These are phyloP conservation scores for Rhinocladiella similis DNA, from an alignment of 2,329 filamentous ascomycete species.

Conservation along the genomic window DNA sequence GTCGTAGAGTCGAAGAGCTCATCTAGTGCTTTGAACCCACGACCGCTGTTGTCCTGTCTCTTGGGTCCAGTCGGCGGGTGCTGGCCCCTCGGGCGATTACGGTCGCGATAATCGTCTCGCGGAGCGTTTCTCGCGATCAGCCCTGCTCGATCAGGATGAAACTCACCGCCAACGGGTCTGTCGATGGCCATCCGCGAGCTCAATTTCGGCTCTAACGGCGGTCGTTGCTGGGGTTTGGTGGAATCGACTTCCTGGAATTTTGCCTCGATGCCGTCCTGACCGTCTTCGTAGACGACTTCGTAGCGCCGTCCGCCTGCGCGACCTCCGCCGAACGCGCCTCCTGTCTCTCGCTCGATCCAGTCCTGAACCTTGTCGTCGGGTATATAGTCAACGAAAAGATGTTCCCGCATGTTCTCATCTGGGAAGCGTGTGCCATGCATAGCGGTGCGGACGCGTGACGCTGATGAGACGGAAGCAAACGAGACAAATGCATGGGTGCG, in stretches of 20 bases:
- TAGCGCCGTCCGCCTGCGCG: constrained; percentile 54
- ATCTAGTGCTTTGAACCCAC: constrained; percentile 58
- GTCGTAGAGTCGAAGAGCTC: constrained; percentile 61
- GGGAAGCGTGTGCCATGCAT: constrained; percentile 84
- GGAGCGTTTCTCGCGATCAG: constrained; percentile 6
- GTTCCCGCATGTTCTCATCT: constrained; percentile 78
- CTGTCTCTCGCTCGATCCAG: constrained; percentile 73
- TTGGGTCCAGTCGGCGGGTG: constrained; percentile 8
- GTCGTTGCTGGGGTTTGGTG: constrained; percentile 10
- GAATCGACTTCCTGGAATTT: constrained; percentile 53
- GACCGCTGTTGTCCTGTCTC: constrained; percentile 19
- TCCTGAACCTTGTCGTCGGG: constrained; percentile 69
- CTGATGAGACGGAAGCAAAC: constrained; percentile 69
- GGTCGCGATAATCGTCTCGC: constrained; percentile 13
- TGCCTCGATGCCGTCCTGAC: constrained; percentile 58
- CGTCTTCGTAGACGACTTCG: constrained; percentile 70
- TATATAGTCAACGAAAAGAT: constrained; percentile 86
- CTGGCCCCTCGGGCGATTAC: background rate
- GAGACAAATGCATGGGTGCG: constrained; percentile 83
- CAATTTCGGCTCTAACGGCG: constrained; percentile 1
- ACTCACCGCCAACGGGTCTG: constrained; percentile 8
- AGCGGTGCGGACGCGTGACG: constrained; percentile 71
- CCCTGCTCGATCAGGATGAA: constrained; percentile 23
- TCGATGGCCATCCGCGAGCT: constrained; percentile 13
- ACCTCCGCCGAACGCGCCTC: constrained; percentile 38